A percentile compares a stretch with the other conserved stretches of the same genome.
Evolutionary conservation across 345 rosid species (phyloP).

Genomic region (Carallia pectinifolia): DNA sequence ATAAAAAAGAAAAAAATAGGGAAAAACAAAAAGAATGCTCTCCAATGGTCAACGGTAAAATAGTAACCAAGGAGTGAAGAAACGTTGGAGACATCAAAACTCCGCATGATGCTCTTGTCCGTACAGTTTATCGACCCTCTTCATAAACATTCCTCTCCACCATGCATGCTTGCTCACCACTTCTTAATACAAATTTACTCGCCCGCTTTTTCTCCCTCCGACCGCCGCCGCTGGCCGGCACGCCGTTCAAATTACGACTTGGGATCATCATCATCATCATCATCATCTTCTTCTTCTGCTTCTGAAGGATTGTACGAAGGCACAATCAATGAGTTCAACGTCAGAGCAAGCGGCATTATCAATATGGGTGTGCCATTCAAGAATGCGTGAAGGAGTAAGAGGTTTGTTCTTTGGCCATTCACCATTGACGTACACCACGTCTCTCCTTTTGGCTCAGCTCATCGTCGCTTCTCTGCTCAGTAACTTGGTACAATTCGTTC

Average conservation of each 20-base stretch:
- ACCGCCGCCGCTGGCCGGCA: not conserved
- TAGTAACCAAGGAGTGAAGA: not conserved
- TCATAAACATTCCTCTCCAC: not conserved
- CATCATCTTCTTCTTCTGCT: too few species aligned
- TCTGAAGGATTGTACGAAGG: too few species aligned
- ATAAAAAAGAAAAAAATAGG: not conserved
- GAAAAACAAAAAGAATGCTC: not conserved
- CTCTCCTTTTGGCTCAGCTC: conserved; percentile 17
- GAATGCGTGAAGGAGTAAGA: not conserved
- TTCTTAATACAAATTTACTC: not conserved
- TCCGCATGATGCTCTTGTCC: conserved; percentile 21
- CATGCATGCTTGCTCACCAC: not conserved
- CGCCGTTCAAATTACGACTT: too few species aligned
- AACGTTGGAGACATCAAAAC: not conserved
- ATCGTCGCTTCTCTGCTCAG: conserved; percentile 8
- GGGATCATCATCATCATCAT: too few species aligned
- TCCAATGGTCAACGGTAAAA: not conserved
- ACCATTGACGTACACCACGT: not conserved
- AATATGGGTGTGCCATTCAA: conserved; percentile 5
- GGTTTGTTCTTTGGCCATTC: conserved; percentile 8
- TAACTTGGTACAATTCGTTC: conserved; percentile 8
- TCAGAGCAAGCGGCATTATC: too few species aligned
- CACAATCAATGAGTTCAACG: not conserved
- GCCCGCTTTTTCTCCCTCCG: not conserved
- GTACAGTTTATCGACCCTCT: not conserved